Evolutionary conservation across 768 basidiomycete species (phyloP).

Genomic region (Macrolepiota albuminosa): DNA sequence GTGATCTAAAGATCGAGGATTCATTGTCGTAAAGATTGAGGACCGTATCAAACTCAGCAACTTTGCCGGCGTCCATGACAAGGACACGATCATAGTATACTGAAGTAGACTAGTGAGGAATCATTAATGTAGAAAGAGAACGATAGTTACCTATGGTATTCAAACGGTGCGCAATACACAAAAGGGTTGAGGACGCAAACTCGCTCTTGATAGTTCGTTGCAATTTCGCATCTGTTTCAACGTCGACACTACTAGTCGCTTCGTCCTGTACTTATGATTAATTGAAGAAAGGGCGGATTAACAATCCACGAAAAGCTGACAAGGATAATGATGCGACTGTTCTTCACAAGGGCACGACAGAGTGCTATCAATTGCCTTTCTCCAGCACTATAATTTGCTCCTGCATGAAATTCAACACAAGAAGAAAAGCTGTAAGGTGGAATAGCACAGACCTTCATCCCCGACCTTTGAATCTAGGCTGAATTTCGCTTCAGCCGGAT

Average conservation of each 20-base stretch:
- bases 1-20: conserved; percentile 63
- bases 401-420: conserved; percentile 21
- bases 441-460: conserved; percentile 46
- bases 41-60: conserved; percentile 75
- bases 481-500: conserved; percentile 59
- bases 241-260: conserved; percentile 58
- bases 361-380: conserved; percentile 64
- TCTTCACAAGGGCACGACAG: conserved; percentile 58
- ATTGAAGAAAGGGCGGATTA: not conserved
- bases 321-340: conserved; percentile 53
- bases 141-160: conserved; percentile 46
- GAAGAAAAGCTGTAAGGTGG: not conserved
- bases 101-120: conserved; percentile 12
- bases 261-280: conserved; percentile 42
- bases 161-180: conserved; percentile 55
- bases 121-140: not conserved
- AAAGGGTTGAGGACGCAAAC: conserved; percentile 47
- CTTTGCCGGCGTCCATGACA: conserved; percentile 65
- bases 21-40: conserved; percentile 56
- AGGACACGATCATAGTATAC: conserved; percentile 66
- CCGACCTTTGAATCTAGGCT: conserved; percentile 56
- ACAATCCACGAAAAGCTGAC: conserved; percentile 25
- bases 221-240: conserved; percentile 56
- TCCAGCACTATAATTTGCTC: conserved; percentile 60
- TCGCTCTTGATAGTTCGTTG: conserved; percentile 62